Evolutionary conservation across 768 basidiomycete species (phyloP).

Genomic region (Coprinopsis cinerea): DNA sequence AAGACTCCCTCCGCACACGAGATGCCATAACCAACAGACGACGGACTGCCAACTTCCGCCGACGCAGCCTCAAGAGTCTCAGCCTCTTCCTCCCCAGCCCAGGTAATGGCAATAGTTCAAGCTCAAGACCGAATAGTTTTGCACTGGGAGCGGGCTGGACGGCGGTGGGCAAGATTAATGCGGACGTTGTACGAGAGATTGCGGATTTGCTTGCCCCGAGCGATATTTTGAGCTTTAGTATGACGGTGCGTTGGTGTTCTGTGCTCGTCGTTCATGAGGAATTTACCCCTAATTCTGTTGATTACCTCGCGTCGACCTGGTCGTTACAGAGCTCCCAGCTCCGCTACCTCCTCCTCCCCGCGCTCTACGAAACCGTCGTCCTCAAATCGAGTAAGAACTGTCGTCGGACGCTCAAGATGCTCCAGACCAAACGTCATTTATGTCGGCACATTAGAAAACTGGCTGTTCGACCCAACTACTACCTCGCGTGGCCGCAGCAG

Average conservation of each 20-base stretch:
- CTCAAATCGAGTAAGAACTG: slow-evolving; percentile 39
- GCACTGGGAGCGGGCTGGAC: not conserved
- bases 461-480: slow-evolving; percentile 45
- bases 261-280: slow-evolving; percentile 8
- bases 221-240: slow-evolving; percentile 37
- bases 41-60: too few relatives aligned
- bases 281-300: too few relatives aligned
- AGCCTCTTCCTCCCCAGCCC: too few relatives aligned
- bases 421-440: slow-evolving; percentile 28
- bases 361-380: slow-evolving; percentile 38
- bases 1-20: too few relatives aligned
- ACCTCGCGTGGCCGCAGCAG: slow-evolving; percentile 43
- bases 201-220: slow-evolving; percentile 27
- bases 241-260: slow-evolving; percentile 28
- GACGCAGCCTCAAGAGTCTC: too few relatives aligned
- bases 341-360: slow-evolving; percentile 29
- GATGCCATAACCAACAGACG: too few relatives aligned
- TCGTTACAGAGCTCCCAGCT: slow-evolving; percentile 24
- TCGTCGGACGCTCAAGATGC: slow-evolving; percentile 29
- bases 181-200: slow-evolving; percentile 35
- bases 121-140: too few relatives aligned
- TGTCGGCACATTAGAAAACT: slow-evolving; percentile 36
- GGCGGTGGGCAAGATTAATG: slow-evolving; percentile 27
- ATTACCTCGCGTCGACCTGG: slow-evolving; percentile 1
- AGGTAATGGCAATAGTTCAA: too few relatives aligned